Base-by-base conservation (phyloP, 768 basidiomycete species). In the Mycena capillaripes region DNA sequence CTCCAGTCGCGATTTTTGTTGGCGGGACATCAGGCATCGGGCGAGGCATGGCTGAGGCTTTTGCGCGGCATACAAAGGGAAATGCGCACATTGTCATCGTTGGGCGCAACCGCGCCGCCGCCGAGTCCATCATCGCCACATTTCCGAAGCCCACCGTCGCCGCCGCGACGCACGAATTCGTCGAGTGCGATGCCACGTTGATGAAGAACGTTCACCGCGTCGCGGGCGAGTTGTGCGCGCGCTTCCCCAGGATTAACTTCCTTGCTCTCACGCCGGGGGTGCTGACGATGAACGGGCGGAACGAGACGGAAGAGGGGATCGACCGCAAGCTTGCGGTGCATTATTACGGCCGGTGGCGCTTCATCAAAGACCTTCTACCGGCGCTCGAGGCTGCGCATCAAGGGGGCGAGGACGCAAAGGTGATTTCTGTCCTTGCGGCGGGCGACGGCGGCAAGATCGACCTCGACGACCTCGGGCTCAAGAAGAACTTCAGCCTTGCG, bases 261-360 rank as follows among this genome's bases (percentile, higher is more conserved):
- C 82, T 91, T 48, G 83, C 88, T 40, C 76, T 89, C 70, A 83
- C 86, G 0, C 77, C 87, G 2, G 89, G 88, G 0, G 76, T 85
- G 42, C 60, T 88, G 48, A 81, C 81, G 16, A 59, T 85, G 56
- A 73, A 75, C 6, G 84, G 86, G 19, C 73, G 85, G 48, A 79
- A 81, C 56, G 85, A 86, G 76, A 87, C 86, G 23, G 78, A 78
- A 46, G 87, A 87, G 75, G 86, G 87, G 4, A 81, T 87, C 34
- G 87, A 86, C 75, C 77, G 79, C 69, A 83, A 84, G 74, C 77
- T 87, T 19, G 85, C 84, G 36, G 66, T 88, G 63, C 84, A 87
- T 63, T 89, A 89, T 76, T 90, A 90, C 75, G 80, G 85, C 27
- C 79, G 89, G 44, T 88, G 85, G 87, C 84, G 83, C 69, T 89